Conservation (phyloP, 2,329 filamentous ascomycete species). For the Sarocladium strictum region DNA sequence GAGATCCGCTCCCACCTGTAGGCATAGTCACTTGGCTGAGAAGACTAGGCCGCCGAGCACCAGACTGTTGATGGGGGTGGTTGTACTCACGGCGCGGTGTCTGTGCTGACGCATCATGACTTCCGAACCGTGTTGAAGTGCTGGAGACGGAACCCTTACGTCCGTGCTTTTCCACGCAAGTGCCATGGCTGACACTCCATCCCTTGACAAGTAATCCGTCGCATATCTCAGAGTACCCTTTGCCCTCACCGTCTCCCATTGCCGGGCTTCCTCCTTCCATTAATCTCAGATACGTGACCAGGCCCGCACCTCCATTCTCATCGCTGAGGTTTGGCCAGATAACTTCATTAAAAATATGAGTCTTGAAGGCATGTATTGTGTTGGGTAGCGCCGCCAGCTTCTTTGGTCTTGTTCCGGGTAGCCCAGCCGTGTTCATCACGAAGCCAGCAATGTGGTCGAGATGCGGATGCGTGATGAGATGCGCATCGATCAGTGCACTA, state of each 20-base stretch:
- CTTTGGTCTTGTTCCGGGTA: constrained; percentile 77
- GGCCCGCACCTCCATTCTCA: constrained; percentile 87
- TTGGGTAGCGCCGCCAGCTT: constrained; percentile 77
- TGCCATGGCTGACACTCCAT: constrained; percentile 83
- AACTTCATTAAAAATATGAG: constrained; percentile 93
- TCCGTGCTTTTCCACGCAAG: constrained; percentile 70
- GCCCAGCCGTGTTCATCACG: constrained; percentile 85
- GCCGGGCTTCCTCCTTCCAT: constrained; percentile 84
- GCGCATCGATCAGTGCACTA: constrained; percentile 73
- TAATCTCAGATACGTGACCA: constrained; percentile 84
- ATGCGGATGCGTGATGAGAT: constrained; percentile 95
- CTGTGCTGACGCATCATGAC: constrained; percentile 37
- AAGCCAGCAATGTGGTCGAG: constrained; percentile 90
- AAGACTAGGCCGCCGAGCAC: constrained; percentile 20
- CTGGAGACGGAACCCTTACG: constrained; percentile 54
- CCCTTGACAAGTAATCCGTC: constrained; percentile 86
- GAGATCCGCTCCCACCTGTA: constrained; percentile 14
- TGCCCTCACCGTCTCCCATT: constrained; percentile 70
- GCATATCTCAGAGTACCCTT: constrained; percentile 82
- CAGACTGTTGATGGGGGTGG: constrained; percentile 12
- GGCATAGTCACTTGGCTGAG: constrained; percentile 24
- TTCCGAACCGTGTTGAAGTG: constrained; percentile 44
- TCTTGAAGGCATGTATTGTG: constrained; percentile 89
- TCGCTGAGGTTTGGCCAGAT: constrained; percentile 98
- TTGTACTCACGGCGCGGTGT: constrained; percentile 21